phyloP scores from a whole-genome alignment of 495 filamentous ascomycete genomes.

The Penicillium lividum region DNA sequence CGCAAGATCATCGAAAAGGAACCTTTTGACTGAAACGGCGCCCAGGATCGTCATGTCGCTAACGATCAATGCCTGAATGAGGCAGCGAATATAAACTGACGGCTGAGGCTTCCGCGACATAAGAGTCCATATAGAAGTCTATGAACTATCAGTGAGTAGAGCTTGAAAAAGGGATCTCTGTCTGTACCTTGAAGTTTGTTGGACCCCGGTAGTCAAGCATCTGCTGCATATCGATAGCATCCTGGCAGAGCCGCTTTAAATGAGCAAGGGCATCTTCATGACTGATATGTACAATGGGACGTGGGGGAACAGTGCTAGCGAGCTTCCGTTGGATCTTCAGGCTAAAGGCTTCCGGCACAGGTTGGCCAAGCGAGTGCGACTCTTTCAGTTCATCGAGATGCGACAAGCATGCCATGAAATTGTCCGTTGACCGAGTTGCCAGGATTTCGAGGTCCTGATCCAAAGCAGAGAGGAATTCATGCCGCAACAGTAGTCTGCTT shows the following conservation, averaged over 20 bases:
- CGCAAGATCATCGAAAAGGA: conserved; percentile 77
- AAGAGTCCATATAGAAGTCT: conserved; percentile 62
- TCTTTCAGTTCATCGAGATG: conserved; percentile 53
- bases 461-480: conserved; percentile 58
- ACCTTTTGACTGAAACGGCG: conserved; percentile 64
- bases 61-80: conserved; percentile 77
- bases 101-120: conserved; percentile 80
- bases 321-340: conserved; percentile 85
- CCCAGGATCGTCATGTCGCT: conserved; percentile 66
- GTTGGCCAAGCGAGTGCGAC: conserved; percentile 60
- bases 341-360: conserved; percentile 78
- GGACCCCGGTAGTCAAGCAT: conserved; percentile 68
- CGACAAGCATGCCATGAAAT: conserved; percentile 46
- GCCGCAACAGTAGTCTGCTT: conserved; percentile 63
- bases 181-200: conserved; percentile 56
- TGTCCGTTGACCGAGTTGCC: conserved; percentile 36
- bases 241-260: conserved; percentile 68
- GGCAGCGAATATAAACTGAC: conserved; percentile 76
- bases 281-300: conserved; percentile 78
- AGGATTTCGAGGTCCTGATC: conserved; percentile 46
- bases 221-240: conserved; percentile 68
- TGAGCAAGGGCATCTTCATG: conserved; percentile 70
- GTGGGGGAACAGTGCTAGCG: conserved; percentile 88
- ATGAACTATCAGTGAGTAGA: background rate
- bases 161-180: background rate